phyloP scores from a whole-genome alignment of 2,329 filamentous ascomycete genomes.

The Colletotrichum sp. region DNA sequence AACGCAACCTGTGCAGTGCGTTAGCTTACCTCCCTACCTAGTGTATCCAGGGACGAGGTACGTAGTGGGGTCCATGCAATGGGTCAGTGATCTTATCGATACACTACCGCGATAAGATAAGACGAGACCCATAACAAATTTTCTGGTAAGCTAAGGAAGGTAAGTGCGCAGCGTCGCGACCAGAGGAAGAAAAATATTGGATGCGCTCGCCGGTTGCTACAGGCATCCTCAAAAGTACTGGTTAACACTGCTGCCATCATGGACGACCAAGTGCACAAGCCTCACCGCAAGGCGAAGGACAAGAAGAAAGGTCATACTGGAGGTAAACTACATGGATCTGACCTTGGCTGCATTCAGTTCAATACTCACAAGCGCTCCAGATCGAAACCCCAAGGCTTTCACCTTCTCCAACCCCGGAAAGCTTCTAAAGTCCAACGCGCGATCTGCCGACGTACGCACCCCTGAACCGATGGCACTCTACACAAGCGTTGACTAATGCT shows the following conservation, averaged over 20 bases:
- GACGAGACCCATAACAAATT: slow-evolving; percentile 9
- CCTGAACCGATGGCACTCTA: neutral
- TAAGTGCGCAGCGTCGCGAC: slow-evolving; percentile 2
- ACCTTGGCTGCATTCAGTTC: neutral
- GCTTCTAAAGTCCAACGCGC: slow-evolving; percentile 74
- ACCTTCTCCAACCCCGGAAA: slow-evolving; percentile 83
- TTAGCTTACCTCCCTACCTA: neutral
- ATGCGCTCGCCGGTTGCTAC: neutral
- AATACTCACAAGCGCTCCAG: slow-evolving; percentile 41
- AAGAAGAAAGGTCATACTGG: slow-evolving; percentile 76
- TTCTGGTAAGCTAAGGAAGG: neutral
- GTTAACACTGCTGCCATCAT: slow-evolving; percentile 50
- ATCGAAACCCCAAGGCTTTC: slow-evolving; percentile 89
- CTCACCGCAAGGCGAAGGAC: slow-evolving; percentile 82
- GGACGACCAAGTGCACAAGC: slow-evolving; percentile 84
- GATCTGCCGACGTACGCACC: slow-evolving; percentile 69
- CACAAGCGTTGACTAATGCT: neutral
- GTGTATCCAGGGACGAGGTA: neutral
- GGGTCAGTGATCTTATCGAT: neutral
- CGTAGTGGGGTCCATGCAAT: neutral
- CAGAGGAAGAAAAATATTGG: neutral
- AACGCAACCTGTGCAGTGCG: neutral
- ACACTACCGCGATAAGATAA: slow-evolving; percentile 13
- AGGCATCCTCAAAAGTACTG: neutral
- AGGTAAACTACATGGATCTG: slow-evolving; percentile 43